Evolutionary conservation across 2,329 filamentous ascomycete genomes (phyloP).

Genomic region (Xylariaceae sp.): DNA sequence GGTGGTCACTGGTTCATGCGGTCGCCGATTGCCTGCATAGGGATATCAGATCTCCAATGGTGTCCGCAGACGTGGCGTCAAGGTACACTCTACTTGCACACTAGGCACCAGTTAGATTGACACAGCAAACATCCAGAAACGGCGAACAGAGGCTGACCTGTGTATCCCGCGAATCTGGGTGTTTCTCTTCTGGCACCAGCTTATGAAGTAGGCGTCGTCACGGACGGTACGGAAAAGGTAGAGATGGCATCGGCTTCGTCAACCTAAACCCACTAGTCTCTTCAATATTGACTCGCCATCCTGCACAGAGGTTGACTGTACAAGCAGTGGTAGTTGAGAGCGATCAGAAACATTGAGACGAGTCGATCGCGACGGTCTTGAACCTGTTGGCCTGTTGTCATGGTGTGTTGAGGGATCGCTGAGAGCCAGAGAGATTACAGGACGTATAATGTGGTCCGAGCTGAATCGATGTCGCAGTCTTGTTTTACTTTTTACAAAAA

Average conservation of each 20-base stretch:
- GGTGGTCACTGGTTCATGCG: not conserved
- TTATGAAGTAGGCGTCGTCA: not conserved
- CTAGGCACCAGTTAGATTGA: not conserved
- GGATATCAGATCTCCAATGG: not conserved
- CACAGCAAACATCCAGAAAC: not conserved
- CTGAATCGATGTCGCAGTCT: conserved; percentile 16
- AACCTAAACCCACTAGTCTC: not conserved
- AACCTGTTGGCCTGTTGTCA: not conserved
- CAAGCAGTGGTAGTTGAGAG: not conserved
- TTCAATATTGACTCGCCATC: not conserved
- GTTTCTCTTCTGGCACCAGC: not conserved
- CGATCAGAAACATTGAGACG: not conserved
- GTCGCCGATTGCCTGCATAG: not conserved
- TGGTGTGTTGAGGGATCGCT: not conserved
- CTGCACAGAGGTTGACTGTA: not conserved
- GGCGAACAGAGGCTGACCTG: not conserved
- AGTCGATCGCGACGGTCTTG: not conserved
- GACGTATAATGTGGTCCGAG: conserved; percentile 8
- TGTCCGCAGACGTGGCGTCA: not conserved
- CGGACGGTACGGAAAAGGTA: too few relatives aligned
- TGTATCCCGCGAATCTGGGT: not conserved
- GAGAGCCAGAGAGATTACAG: conserved; percentile 13
- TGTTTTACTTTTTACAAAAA: conserved; percentile 6
- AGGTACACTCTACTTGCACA: not conserved
- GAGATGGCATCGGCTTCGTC: too few relatives aligned